phyloP scores from a whole-genome alignment of 257 asterid species.

The Solanum gracilifrons region DNA sequence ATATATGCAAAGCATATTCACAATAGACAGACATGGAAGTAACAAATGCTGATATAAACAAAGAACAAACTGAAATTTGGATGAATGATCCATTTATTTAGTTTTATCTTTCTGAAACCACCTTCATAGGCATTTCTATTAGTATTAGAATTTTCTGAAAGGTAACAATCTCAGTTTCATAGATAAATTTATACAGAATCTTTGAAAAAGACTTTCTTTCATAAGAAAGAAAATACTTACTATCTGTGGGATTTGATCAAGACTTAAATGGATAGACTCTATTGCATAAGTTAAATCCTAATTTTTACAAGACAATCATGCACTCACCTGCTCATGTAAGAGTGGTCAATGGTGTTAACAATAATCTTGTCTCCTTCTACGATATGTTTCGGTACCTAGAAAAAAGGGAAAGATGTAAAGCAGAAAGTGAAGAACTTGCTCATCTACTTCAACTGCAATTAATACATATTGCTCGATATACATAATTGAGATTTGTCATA shows the following conservation, averaged over 20 bases:
- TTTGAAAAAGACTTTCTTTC: background rate
- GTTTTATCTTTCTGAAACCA: background rate
- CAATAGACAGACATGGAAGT: background rate
- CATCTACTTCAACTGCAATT: background rate
- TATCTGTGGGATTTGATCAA: background rate
- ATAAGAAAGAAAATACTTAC: background rate
- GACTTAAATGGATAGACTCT: background rate
- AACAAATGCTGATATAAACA: background rate
- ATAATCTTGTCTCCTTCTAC: slow-evolving; percentile 56
- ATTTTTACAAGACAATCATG: background rate
- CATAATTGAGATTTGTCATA: background rate
- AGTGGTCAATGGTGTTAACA: slow-evolving; percentile 41
- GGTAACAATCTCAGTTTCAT: background rate
- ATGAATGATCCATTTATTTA: background rate
- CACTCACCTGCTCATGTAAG: slow-evolving; percentile 61
- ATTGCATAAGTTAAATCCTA: background rate
- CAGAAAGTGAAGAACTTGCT: background rate
- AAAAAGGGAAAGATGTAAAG: background rate
- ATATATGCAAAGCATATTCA: background rate
- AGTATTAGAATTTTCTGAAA: background rate
- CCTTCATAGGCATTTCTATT: background rate
- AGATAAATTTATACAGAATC: background rate
- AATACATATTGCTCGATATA: background rate
- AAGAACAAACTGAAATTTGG: background rate
- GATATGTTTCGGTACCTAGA: slow-evolving; percentile 70